Evolutionary conservation across 129 eudicot species (phyloP).

Genomic region (Ambrosia trifida): DNA sequence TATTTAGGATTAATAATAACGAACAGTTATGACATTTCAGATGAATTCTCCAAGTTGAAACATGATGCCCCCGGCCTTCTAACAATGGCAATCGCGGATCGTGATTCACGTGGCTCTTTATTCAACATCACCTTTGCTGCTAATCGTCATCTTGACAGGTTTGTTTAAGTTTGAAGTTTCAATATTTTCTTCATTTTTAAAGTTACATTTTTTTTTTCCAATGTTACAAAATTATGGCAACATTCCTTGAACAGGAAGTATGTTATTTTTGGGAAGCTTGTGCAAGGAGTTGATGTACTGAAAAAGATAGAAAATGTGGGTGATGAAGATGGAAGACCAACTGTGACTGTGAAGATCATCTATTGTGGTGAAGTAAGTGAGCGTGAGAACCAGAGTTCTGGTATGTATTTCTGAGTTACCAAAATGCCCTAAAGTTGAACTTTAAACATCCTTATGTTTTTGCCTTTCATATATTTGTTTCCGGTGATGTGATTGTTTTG

Average conservation of each 20-base stretch:
- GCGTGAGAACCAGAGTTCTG: slow-evolving; percentile 53
- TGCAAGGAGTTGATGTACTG: slow-evolving; percentile 73
- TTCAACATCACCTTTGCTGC: slow-evolving; percentile 71
- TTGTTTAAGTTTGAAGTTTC: neutral
- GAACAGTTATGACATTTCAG: slow-evolving; percentile 45
- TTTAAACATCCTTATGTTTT: neutral
- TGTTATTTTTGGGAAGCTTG: slow-evolving; percentile 83
- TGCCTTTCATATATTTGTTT: neutral
- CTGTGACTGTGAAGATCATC: slow-evolving; percentile 76
- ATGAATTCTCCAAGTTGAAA: slow-evolving; percentile 74
- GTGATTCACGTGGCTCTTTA: slow-evolving; percentile 84
- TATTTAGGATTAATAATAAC: slow-evolving; percentile 5
- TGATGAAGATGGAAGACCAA: slow-evolving; percentile 78
- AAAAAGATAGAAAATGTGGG: slow-evolving; percentile 82
- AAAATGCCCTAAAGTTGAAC: too few species aligned
- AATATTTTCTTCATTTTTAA: neutral
- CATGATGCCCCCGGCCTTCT: slow-evolving; percentile 90
- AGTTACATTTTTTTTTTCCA: neutral
- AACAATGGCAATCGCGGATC: slow-evolving; percentile 84
- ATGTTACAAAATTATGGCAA: neutral
- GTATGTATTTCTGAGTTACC: too few species aligned
- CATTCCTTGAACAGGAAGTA: slow-evolving; percentile 62
- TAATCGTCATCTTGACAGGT: slow-evolving; percentile 90
- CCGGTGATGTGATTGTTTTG: neutral
- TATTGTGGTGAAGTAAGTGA: slow-evolving; percentile 72